These are phyloP conservation scores for Alternaria sp. DNA, from an alignment of 2,329 filamentous ascomycete genomes.

Conservation along the genomic window DNA sequence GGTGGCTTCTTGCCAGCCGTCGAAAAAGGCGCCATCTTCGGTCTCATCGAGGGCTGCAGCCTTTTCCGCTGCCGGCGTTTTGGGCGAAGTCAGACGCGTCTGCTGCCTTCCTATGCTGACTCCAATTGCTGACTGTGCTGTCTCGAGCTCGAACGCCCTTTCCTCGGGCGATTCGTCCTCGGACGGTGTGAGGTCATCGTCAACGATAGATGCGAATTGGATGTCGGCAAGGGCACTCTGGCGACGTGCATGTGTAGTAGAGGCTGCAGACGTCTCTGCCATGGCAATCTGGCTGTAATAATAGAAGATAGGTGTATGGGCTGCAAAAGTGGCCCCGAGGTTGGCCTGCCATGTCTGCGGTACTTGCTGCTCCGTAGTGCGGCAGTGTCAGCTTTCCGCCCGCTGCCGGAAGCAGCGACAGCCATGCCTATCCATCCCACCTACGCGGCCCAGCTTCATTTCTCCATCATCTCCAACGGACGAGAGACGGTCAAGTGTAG, in stretches of 20 bases:
- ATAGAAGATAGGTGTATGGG: conserved; percentile 1
- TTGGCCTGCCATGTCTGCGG: conserved; percentile 26
- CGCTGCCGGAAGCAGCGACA: conserved; percentile 28
- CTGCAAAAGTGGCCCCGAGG: conserved; percentile 15
- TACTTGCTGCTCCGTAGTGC: conserved; percentile 30
- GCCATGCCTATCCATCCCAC: conserved; percentile 16
- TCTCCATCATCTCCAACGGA: neutral
- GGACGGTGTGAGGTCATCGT: conserved; percentile 55
- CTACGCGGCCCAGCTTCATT: conserved; percentile 14
- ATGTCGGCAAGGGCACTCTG: conserved; percentile 54
- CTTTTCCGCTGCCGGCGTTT: conserved; percentile 68
- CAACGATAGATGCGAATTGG: conserved; percentile 52
- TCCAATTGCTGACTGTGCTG: conserved; percentile 61
- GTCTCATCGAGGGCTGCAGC: conserved; percentile 62
- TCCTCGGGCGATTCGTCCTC: conserved; percentile 53
- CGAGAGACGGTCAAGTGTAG: conserved; percentile 12
- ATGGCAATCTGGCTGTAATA: conserved; percentile 24
- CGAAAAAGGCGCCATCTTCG: conserved; percentile 59
- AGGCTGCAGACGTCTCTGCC: conserved; percentile 26
- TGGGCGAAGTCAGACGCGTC: conserved; percentile 64
- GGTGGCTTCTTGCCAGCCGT: conserved; percentile 45
- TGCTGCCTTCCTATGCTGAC: conserved; percentile 68
- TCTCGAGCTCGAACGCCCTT: conserved; percentile 45
- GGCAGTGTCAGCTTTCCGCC: conserved; percentile 40
- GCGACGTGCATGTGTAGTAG: conserved; percentile 24